A percentile compares a stretch with the other conserved stretches of the same genome.
phyloP scores from a whole-genome alignment of 2,329 filamentous ascomycete species.

The Diaporthe citri region DNA sequence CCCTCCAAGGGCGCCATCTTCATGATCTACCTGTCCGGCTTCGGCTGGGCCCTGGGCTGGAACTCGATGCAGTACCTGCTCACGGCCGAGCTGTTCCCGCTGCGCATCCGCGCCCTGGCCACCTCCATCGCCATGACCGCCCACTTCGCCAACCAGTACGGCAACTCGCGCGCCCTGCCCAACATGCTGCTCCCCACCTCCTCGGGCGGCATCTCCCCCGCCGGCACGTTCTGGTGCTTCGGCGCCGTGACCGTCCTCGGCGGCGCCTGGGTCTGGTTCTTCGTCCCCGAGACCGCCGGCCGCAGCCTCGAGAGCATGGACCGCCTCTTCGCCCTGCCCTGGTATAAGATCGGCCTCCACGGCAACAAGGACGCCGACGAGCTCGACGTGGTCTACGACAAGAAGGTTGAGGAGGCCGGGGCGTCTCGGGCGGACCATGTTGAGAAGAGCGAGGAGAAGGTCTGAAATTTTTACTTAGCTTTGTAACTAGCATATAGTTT shows the following conservation, averaged over 20 bases:
- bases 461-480: background rate
- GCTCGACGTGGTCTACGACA: conserved; percentile 56
- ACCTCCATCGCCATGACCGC: conserved; percentile 82
- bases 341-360: conserved; percentile 77
- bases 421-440: conserved; percentile 52
- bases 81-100: conserved; percentile 82
- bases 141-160: conserved; percentile 85
- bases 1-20: conserved; percentile 77
- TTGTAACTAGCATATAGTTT: background rate
- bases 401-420: conserved; percentile 56
- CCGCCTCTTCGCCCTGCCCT: conserved; percentile 77
- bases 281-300: conserved; percentile 79
- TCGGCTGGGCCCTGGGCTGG: conserved; percentile 79
- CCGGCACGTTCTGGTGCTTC: conserved; percentile 85
- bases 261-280: conserved; percentile 78
- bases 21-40: conserved; percentile 79
- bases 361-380: conserved; percentile 66
- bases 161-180: conserved; percentile 80
- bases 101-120: conserved; percentile 78
- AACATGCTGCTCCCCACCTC: conserved; percentile 73
- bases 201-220: conserved; percentile 64
- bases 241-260: conserved; percentile 76
- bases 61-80: conserved; percentile 84
- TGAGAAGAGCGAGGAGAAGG: conserved; percentile 46
- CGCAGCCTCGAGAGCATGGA: conserved; percentile 78